These are phyloP conservation scores for Lipomyces kockii DNA, from an alignment of 805 yeast genomes.

Conservation along the genomic window DNA sequence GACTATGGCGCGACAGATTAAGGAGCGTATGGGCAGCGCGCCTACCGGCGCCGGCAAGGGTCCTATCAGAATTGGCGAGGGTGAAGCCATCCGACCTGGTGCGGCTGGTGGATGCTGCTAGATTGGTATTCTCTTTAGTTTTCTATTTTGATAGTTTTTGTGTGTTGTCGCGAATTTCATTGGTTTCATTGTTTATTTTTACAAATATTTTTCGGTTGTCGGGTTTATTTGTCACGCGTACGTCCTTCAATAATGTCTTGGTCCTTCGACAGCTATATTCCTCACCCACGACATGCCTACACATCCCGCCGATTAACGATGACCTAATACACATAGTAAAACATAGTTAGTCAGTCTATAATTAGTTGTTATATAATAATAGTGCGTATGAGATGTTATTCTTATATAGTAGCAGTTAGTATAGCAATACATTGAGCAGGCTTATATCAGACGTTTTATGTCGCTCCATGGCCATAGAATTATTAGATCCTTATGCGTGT, in stretches of 20 bases:
- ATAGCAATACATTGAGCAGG: not conserved
- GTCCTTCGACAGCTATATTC: not conserved
- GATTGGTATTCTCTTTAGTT: slow-evolving; percentile 41
- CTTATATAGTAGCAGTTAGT: not conserved
- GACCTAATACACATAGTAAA: not conserved
- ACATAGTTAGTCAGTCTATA: not conserved
- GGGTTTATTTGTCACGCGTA: not conserved
- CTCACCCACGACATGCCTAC: not conserved
- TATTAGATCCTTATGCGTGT: too few species aligned
- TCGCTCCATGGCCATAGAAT: not conserved
- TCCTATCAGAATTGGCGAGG: slow-evolving; percentile 48
- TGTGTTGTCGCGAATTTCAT: slow-evolving; percentile 3
- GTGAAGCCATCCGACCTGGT: slow-evolving; percentile 50
- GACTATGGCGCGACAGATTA: slow-evolving; percentile 98
- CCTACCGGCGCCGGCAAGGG: slow-evolving; percentile 53
- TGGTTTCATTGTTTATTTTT: slow-evolving; percentile 2
- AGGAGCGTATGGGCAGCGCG: slow-evolving; percentile 81
- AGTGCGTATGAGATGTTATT: not conserved
- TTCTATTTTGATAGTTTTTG: slow-evolving; percentile 4
- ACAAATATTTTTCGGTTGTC: slow-evolving; percentile 1
- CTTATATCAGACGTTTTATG: too few species aligned
- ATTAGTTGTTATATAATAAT: slow-evolving; percentile 1
- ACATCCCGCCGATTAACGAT: not conserved
- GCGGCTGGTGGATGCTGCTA: slow-evolving; percentile 51
- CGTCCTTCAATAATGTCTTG: not conserved